Evolutionary conservation across 2,329 filamentous ascomycete genomes (phyloP), one percentile per base, ranked within the genome.

Genomic region (Neofusicoccum cordaticola): DNA sequence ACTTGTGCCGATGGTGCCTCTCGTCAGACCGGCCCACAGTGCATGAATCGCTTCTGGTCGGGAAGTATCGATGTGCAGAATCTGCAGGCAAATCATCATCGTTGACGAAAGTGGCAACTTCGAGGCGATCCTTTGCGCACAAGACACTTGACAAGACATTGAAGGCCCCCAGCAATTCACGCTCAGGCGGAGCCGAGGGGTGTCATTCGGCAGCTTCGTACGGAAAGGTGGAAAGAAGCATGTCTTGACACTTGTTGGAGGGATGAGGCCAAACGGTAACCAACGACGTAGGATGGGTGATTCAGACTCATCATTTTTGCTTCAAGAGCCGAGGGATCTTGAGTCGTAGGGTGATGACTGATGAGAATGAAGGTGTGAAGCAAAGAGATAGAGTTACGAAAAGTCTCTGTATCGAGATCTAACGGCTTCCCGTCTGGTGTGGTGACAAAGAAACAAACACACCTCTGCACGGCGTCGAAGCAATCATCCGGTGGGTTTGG

Each of bases 61-160:
- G 56, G 56, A 60, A 47, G 56, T 60, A 60, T 60, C 27, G 56
- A 60, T 60, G 56, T 60, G 56, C 56, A 60, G 22, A 27, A n/a
- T 9, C 50, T 52, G 31, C 50, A 37, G 7, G 31, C 50, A 37
- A 37, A 39, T 52, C 15, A 47, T 47, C 56, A 47, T 60, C 41
- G 27, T 35, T 27, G 19, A 34, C 52, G 39, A 44, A 44, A 19
- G 15, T 17, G 56, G 56, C n/a, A 35, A 15, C 11, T 7, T 35
- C 42, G 22, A 22, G 56, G 6, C 39, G 34, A 60, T 47, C 56
- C 12, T 3, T 34, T 22, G 44, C 31, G 56, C 27, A 35, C 34
- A 50, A 39, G 15, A 19, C 34, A 34, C 34, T 52, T 22, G 34
- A 52, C 7, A 31, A 52, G 31, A 52, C 50, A 37, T 4, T 13